phyloP scores from a whole-genome alignment of 768 basidiomycete genomes.

The Pholiota conissans region DNA sequence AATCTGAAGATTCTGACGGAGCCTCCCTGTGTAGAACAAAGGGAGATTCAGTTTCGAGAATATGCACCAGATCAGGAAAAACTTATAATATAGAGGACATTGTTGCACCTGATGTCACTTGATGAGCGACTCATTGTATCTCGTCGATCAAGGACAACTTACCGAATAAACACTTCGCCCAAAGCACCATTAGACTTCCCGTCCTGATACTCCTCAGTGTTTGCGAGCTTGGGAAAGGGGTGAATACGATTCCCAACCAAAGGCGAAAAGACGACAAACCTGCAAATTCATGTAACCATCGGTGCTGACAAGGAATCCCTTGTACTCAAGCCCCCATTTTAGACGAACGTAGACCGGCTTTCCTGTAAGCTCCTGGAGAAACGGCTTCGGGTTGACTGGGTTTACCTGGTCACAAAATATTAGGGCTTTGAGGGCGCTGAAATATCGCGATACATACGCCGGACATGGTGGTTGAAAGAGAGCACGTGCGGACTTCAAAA shows the following conservation, averaged over 20 bases:
- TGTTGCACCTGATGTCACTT: slow-evolving; percentile 66
- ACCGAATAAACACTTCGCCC: slow-evolving; percentile 99
- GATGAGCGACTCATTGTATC: slow-evolving; percentile 14
- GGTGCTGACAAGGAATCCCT: slow-evolving; percentile 97
- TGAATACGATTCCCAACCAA: background rate
- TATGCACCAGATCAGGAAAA: slow-evolving; percentile 12
- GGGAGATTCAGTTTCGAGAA: slow-evolving; percentile 17
- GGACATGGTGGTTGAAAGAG: slow-evolving; percentile 59
- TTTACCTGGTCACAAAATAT: slow-evolving; percentile 53
- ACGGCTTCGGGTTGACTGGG: slow-evolving; percentile 98
- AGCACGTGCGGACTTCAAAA: slow-evolving; percentile 43
- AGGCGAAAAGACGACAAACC: slow-evolving; percentile 41
- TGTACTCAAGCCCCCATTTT: slow-evolving; percentile 99
- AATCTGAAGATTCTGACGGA: slow-evolving; percentile 43
- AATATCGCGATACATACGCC: slow-evolving; percentile 43
- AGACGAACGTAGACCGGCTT: slow-evolving; percentile 93
- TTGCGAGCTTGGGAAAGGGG: slow-evolving; percentile 70
- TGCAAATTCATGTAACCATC: slow-evolving; percentile 99
- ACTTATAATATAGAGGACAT: slow-evolving; percentile 96
- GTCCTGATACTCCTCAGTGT: slow-evolving; percentile 97
- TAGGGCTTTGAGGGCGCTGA: slow-evolving; percentile 5
- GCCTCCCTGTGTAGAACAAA: slow-evolving; percentile 67
- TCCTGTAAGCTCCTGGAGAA: slow-evolving; percentile 97
- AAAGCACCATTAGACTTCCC: slow-evolving; percentile 93
- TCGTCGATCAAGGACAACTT: slow-evolving; percentile 25